Base-by-base conservation (phyloP, 1,284 basidiomycete species). In the Peniophora sp. region DNA sequence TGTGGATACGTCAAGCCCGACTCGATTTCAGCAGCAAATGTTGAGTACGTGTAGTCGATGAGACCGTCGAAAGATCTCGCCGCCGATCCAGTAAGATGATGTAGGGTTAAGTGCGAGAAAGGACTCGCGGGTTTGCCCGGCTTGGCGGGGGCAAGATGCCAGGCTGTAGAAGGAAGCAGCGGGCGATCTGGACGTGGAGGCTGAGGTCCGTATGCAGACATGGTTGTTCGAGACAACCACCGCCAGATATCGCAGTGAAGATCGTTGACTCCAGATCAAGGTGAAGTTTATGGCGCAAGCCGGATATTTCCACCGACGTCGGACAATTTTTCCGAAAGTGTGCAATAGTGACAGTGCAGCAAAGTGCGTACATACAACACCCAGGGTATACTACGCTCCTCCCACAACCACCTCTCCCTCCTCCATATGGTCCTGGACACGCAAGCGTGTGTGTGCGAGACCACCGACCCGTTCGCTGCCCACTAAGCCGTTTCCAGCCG, bases 1-100 rank as follows among this genome's bases (percentile, higher is more conserved):
- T 93, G 92, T 0, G 92, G 92, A 65, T 95, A 95, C 3, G 92
- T 91, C 57, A 72, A 65, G 0, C 93, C 92, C 60, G 79, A 75
- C 47, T 81, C 82, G 11, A 96, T 71, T 60, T 89, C 89, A 48
- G 74, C 72, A n/a, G 79, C 78, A 65, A 94, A 92, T 20, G 83
- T 69, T 38, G 58, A 54, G 54, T 78, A 72, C n/a, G 91, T 72
- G 61, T 84, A 78, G 32, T 78, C 72, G 50, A 86, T 61, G 32
- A 93, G 68, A 19, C 77, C 81, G 2, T 68, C 60, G 16, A 71
- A 56, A 12, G 55, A 52, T 36, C 63, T 56, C 1, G 82, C 78
- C 9, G 71, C 67, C 3, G 70, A 58, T 10, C 77, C 72, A 11
- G 74, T 80, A 43, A 91, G 66, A 55, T 91, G 88, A 63, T 90